Conservation (phyloP, 768 basidiomycete genomes). For the Lyophyllum atratum region DNA sequence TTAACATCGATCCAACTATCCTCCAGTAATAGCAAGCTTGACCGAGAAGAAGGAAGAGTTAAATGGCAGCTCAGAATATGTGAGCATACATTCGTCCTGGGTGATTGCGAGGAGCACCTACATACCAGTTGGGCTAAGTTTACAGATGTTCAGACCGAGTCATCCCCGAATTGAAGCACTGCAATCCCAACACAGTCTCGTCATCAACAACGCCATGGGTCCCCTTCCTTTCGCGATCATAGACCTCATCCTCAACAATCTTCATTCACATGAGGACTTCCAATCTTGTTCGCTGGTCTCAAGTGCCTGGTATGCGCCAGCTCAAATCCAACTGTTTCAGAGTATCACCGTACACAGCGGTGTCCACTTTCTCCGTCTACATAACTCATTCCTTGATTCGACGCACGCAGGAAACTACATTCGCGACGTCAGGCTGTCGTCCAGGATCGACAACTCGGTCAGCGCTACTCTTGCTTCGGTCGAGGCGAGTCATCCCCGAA, state of each 20-base stretch:
- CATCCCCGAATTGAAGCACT: too few relatives aligned
- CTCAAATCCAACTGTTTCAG: conserved; percentile 26
- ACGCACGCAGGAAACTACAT: conserved; percentile 1
- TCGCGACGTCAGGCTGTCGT: not conserved
- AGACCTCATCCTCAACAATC: conserved; percentile 27
- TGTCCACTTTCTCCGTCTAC: not conserved
- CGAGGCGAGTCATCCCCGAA: too few relatives aligned
- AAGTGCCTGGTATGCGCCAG: conserved; percentile 22
- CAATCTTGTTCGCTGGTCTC: conserved; percentile 27
- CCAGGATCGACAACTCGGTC: conserved; percentile 2
- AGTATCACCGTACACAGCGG: not conserved
- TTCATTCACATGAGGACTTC: conserved; percentile 22
- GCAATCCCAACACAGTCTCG: not conserved
- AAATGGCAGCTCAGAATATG: too few relatives aligned
- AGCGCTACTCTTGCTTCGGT: not conserved
- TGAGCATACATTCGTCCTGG: too few relatives aligned
- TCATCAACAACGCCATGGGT: not conserved
- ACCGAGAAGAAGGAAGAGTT: too few relatives aligned
- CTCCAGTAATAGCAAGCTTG: too few relatives aligned
- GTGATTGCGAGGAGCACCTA: too few relatives aligned
- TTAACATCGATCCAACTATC: too few relatives aligned
- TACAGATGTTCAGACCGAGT: too few relatives aligned
- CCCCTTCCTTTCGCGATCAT: conserved; percentile 28
- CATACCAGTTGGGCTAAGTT: too few relatives aligned
- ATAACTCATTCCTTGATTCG: not conserved